A percentile compares a stretch with the other conserved stretches of the same genome.
These are phyloP conservation scores for Phytomonas francai DNA, from an alignment of 208 protist genomes.

Conservation along the genomic window DNA sequence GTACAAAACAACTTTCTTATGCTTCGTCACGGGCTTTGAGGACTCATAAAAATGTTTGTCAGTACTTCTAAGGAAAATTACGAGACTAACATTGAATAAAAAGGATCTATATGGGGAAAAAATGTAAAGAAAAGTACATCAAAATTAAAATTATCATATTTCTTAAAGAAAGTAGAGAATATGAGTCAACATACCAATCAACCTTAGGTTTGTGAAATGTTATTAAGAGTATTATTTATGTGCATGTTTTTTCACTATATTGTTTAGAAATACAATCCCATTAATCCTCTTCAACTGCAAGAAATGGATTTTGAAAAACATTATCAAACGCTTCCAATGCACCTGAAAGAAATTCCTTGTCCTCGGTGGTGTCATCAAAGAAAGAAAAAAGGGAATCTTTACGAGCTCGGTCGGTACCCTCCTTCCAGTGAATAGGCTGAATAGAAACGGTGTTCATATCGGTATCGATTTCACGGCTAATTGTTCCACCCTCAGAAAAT, in stretches of 20 bases:
- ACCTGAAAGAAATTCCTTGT: conserved; percentile 30
- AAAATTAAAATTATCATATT: not conserved
- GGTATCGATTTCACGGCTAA: conserved; percentile 46
- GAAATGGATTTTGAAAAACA: conserved; percentile 71
- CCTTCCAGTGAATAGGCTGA: conserved; percentile 62
- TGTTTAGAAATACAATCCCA: conserved; percentile 6
- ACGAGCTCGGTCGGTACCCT: conserved; percentile 46
- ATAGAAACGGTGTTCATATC: conserved; percentile 46
- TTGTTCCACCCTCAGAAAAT: conserved; percentile 51
- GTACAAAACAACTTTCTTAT: conserved; percentile 39
- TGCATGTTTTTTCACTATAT: conserved; percentile 2
- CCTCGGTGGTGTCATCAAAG: conserved; percentile 28
- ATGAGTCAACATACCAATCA: not conserved
- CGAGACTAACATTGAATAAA: not conserved
- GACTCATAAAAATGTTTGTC: conserved; percentile 10
- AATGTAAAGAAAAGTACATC: conserved; percentile 2
- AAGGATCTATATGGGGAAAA: not conserved
- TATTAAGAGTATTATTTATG: conserved; percentile 1
- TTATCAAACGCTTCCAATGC: conserved; percentile 51
- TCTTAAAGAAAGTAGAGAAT: conserved; percentile 1
- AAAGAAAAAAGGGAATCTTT: conserved; percentile 71
- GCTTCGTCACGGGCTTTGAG: conserved; percentile 17
- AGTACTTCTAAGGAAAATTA: not conserved
- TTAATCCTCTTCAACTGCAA: conserved; percentile 28
- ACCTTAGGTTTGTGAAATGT: conserved; percentile 1